phyloP scores from a whole-genome alignment of 1,139 yeast species.

The Candida tetrigidarum region DNA sequence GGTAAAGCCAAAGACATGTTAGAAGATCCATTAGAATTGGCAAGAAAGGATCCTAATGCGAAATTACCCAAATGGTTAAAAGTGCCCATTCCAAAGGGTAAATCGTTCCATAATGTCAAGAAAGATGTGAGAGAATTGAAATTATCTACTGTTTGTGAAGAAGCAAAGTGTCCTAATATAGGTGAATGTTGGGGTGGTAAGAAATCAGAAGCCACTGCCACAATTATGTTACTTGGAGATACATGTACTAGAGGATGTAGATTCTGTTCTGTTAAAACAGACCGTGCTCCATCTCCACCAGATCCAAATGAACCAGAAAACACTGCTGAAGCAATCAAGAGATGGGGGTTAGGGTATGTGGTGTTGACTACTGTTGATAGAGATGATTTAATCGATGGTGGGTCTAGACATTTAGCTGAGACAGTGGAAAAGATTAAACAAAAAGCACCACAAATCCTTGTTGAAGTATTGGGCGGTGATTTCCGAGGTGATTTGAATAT shows the following conservation, averaged over 20 bases:
- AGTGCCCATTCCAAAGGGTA: conserved; percentile 94
- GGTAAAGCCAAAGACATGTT: conserved; percentile 75
- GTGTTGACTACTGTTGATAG: conserved; percentile 98
- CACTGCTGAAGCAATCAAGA: conserved; percentile 95
- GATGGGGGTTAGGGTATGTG: conserved; percentile 99
- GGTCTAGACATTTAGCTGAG: conserved; percentile 86
- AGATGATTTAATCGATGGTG: conserved; percentile 94
- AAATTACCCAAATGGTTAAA: conserved; percentile 93
- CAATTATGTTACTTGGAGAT: conserved; percentile 98
- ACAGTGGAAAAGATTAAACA: conserved; percentile 84
- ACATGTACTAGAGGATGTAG: conserved; percentile 99
- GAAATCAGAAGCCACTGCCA: conserved; percentile 96
- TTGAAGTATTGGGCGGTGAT: conserved; percentile 95
- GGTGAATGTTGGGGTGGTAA: conserved; percentile 99
- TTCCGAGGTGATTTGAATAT: conserved; percentile 86
- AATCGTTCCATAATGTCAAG: conserved; percentile 77
- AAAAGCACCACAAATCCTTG: conserved; percentile 89
- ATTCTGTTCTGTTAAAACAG: conserved; percentile 95
- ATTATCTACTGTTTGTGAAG: conserved; percentile 96
- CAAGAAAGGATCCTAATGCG: conserved; percentile 60
- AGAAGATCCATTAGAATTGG: conserved; percentile 71
- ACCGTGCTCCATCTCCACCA: conserved; percentile 81
- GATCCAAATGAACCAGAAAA: conserved; percentile 98
- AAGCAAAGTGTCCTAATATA: conserved; percentile 97
- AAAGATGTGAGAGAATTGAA: conserved; percentile 87